Base-by-base conservation (phyloP, 2,329 filamentous ascomycete genomes). In the Lojkania enalia region DNA sequence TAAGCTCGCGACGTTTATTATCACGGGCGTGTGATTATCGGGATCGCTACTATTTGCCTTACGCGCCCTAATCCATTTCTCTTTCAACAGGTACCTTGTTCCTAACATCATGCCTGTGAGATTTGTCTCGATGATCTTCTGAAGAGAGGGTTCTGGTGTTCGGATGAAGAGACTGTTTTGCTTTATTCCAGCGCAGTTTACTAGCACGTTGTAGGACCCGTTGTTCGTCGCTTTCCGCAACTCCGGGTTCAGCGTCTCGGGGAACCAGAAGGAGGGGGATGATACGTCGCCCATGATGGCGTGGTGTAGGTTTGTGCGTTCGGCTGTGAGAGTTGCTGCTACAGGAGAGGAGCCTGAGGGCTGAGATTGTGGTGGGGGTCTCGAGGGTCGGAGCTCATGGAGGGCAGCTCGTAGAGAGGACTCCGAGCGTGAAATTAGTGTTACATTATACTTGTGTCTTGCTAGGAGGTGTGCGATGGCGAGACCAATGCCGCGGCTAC, bases 1-100 rank as follows among this genome's bases (percentile, higher is more conserved):
- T 20, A 95, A 73, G 36, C 87, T 92, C 1, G 87, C 84, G 16
- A 96, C 74, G 61, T 95, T 95, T 67, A 95, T 84, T 49, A 95
- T 90, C 60, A 88, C 54, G 1, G 60, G 59, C 4, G 20, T 5
- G 77, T 80, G 80, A 35, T 33, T 46, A 29, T 27, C 35, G 15
- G 39, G 39, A 77, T 79, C 37, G 57, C 14, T 21, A 5, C 19
- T 36, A 20, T 20, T 11, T 19, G 21, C 38, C 5, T 18, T 2
- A 29, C 20, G 9, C n/a, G 16, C n/a, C 23, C 16, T 14, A 12
- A 64, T 35, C 20, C 54, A 58, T 12, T 51, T 38, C 3, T 55
- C 67, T 45, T 72, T 75, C 20, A 76, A 64, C 12, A 83, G 63
- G 6, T 66, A 69, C 57, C 78, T 79, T 60, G 84, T 87, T 2